A percentile compares a stretch with the other conserved stretches of the same genome.
phyloP scores from a whole-genome alignment of 768 basidiomycete species.

The Trametes coccinea region DNA sequence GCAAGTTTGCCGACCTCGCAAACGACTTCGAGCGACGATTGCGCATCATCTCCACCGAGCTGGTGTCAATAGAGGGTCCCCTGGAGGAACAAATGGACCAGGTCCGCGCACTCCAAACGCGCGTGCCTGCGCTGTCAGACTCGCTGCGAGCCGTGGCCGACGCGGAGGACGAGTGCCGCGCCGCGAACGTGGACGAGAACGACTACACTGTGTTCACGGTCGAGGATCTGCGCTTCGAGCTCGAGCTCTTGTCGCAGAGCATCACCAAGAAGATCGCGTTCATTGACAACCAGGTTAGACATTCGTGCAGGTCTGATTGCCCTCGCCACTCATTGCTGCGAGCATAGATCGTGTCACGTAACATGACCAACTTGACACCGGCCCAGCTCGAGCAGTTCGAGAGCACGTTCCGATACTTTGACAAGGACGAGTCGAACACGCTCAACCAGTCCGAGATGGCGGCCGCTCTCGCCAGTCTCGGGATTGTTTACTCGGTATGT shows the following conservation, averaged over 20 bases:
- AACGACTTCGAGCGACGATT: slow-evolving; percentile 74
- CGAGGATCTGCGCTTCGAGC: slow-evolving; percentile 89
- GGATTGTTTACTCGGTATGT: slow-evolving; percentile 85
- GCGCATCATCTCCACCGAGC: slow-evolving; percentile 63
- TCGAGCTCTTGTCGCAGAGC: slow-evolving; percentile 77
- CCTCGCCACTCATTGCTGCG: not conserved
- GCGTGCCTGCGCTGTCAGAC: slow-evolving; percentile 65
- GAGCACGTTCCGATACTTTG: slow-evolving; percentile 96
- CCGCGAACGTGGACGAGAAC: slow-evolving; percentile 95
- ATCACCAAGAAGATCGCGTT: slow-evolving; percentile 91
- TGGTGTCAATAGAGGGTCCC: slow-evolving; percentile 75
- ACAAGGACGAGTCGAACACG: slow-evolving; percentile 89
- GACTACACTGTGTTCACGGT: slow-evolving; percentile 91
- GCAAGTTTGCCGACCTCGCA: slow-evolving; percentile 74
- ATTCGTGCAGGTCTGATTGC: not conserved
- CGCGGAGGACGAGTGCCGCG: slow-evolving; percentile 74
- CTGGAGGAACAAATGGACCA: slow-evolving; percentile 81
- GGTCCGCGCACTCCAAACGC: slow-evolving; percentile 61
- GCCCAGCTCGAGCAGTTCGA: slow-evolving; percentile 97
- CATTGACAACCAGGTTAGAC: slow-evolving; percentile 88
- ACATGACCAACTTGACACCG: slow-evolving; percentile 92
- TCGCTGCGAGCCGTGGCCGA: slow-evolving; percentile 51
- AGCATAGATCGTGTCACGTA: slow-evolving; percentile 84
- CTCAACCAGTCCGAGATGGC: slow-evolving; percentile 83
- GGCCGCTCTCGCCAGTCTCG: slow-evolving; percentile 92